phyloP scores from a whole-genome alignment of 257 asterid species.

The Haberlea rhodopensis region DNA sequence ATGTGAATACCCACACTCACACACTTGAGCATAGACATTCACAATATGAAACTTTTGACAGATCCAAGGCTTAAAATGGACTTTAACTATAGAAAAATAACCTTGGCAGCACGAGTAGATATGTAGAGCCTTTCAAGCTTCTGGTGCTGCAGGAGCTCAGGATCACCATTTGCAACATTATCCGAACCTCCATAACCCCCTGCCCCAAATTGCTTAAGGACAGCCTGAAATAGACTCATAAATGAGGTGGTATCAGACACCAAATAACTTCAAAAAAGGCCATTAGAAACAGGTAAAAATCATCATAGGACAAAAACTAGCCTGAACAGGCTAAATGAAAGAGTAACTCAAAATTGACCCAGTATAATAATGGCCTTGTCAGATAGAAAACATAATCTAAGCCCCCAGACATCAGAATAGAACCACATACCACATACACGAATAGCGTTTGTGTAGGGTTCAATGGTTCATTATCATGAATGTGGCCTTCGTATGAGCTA shows the following conservation, averaged over 20 bases:
- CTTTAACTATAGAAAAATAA: slow-evolving; percentile 25
- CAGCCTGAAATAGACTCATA: slow-evolving; percentile 58
- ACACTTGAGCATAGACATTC: neutral
- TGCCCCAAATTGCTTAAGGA: slow-evolving; percentile 90
- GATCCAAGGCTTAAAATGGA: no score
- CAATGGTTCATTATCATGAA: slow-evolving; percentile 13
- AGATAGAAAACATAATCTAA: slow-evolving; percentile 9
- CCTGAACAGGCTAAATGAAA: neutral
- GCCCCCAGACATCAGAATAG: no score
- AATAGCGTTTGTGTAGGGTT: slow-evolving; percentile 1
- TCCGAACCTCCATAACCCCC: slow-evolving; percentile 85
- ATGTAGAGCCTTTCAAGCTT: slow-evolving; percentile 91
- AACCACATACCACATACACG: slow-evolving; percentile 15
- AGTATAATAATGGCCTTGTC: neutral
- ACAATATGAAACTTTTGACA: no score
- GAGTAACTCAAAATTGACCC: slow-evolving; percentile 12
- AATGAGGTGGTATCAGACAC: slow-evolving; percentile 8
- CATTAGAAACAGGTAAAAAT: slow-evolving; percentile 13
- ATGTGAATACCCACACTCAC: neutral
- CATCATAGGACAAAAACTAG: slow-evolving; percentile 3
- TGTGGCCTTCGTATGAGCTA: slow-evolving; percentile 4
- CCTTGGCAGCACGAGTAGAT: slow-evolving; percentile 99
- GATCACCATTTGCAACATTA: slow-evolving; percentile 60
- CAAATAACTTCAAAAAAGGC: neutral
- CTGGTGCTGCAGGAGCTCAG: slow-evolving; percentile 91